Evolutionary conservation across 225 moss, liverwort and hornwort genomes (phyloP).

Genomic region (Neckera pumila): DNA sequence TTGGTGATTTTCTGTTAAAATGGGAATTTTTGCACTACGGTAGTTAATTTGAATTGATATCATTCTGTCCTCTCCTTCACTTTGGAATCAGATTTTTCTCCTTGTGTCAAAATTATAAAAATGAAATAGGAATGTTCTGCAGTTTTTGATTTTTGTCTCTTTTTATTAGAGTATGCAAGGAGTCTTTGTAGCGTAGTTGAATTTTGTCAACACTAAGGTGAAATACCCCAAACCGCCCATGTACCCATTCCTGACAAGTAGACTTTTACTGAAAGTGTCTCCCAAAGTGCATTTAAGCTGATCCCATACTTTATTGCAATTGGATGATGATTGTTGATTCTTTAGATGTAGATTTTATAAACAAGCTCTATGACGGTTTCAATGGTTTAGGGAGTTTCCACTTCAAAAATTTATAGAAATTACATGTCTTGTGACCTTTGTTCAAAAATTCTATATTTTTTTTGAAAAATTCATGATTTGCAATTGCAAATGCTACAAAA

Average conservation of each 20-base stretch:
- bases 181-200: background rate
- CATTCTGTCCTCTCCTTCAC: background rate
- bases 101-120: background rate
- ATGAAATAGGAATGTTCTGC: background rate
- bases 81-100: background rate
- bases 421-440: background rate
- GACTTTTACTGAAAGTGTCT: no score
- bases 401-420: background rate
- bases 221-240: background rate
- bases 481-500: background rate
- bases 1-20: background rate
- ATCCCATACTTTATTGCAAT: background rate
- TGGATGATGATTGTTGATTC: background rate
- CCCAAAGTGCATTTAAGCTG: background rate
- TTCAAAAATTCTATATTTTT: background rate
- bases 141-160: background rate
- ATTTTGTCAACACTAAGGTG: background rate
- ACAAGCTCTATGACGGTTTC: accelerated
- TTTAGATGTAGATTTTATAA: background rate
- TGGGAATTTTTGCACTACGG: background rate
- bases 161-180: background rate
- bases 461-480: background rate
- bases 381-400: background rate
- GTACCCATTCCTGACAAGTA: background rate
- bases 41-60: background rate